Evolutionary conservation across 169 alveolate genomes (phyloP), one percentile per base, ranked within the genome.

Genomic region (Cryptosporidium sp.): DNA sequence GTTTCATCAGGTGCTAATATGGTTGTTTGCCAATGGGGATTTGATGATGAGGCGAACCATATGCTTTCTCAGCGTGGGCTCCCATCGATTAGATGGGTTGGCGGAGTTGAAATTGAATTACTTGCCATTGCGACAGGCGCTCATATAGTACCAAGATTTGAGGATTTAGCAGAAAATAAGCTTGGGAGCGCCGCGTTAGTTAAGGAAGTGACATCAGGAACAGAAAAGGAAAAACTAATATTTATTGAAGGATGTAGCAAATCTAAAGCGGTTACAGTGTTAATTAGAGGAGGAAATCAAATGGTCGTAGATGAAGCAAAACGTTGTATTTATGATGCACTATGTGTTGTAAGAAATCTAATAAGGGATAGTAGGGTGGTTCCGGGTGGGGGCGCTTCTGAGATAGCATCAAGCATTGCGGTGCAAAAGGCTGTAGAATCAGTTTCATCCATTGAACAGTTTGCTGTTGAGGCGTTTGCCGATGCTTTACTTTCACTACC

Each of bases 1-100:
- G 97, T 96, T 87, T 96, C 97, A 35, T 94, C 98, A 69, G 99
- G 99, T 73, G 99, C 99, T 5, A 98, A 98, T 75, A 94, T 97
- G 42, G 99, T 97, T 21, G 96, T 99, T 45, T 99, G 99, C 86
- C 99, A 98, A 93, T 98, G 99, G 99, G 99, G 99, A 39, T 99
- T 99, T 86, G 99, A 98, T 93, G 99, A 98, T 92, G 99, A 99
- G 93, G 99, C 99, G 7, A 97, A 97, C 92, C 98, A 97, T 85
- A 72, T 97, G 70, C 93, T 97, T 52, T 85, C 94, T 72, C 94
- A 87, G 92, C 95, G 95, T 95, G 93, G 94, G 33, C 93, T 96
- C 1, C 99, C 99, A 23, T 98, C 99, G 18, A 98, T 98, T 26
- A 95, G 99, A 91, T 99, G 99, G 99, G 99, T 99, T 18, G 99